Base-by-base conservation (phyloP, 352 stramenopile genomes). In the Thalassiosira delicatula region DNA sequence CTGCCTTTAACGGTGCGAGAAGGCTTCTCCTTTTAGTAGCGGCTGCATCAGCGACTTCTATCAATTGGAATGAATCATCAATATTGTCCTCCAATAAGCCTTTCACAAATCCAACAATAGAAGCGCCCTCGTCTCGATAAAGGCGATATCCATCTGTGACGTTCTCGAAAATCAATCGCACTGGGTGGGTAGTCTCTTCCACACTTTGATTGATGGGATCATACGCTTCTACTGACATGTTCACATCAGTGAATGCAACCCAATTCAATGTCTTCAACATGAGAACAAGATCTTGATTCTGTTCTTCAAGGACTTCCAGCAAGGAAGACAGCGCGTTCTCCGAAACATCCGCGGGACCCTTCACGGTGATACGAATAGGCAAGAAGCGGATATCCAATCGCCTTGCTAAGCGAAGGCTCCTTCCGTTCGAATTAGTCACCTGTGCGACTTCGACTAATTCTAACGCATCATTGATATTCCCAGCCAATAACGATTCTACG, bases 111-210 rank as follows among this genome's bases (percentile, higher is more conserved):
- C 9, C 4, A 17, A 63, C 32, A 51, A 73, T 23, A 1, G 46
- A 63, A 29, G 17, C 30, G 19, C 19, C 3, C 51, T 62, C 51
- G 21, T 46, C 17, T 25, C 29, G 19, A 63, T 46, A 57, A 54
- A 73, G 49, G 7, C 3, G 4, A 54, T 46, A 61, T 53, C 49
- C 53, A 63, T 33, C 25, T 25, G 53, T 29, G 29, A 65, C 27
- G 21, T 59, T 70, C 46, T 78, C 25, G 25, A 73, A 73, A 17
- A 40, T 54, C 54, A 79, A 29, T 53, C 71, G 35, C 23, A 79
- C 33, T 27, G 25, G 42, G 35, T 79, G 57, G 9, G 4, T 57
- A 40, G 69, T 60, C n/a, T 49, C 53, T n/a, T 57, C 46, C 17
- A 21, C 9, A 4, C 5, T n/a, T 14, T 7, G 17, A n/a, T 8